Evolutionary conservation across 1,284 basidiomycete genomes (phyloP).

Genomic region (Rhodotorula sp.): DNA sequence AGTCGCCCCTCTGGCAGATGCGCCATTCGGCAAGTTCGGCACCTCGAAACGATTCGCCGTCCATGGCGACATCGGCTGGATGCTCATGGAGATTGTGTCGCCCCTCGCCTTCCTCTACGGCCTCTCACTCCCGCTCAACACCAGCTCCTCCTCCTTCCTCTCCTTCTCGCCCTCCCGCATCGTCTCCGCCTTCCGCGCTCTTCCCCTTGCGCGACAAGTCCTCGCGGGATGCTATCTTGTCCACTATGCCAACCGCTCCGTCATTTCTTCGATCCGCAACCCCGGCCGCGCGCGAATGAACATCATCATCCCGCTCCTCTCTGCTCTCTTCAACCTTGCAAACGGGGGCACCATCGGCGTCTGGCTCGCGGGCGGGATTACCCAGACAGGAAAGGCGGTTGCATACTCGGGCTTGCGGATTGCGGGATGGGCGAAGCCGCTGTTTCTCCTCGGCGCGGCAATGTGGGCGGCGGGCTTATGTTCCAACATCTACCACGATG

Average conservation of each 20-base stretch:
- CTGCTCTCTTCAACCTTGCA: constrained; percentile 28
- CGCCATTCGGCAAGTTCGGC: constrained; percentile 47
- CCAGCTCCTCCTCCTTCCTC: background rate
- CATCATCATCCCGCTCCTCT: constrained; percentile 27
- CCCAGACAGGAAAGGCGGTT: background rate
- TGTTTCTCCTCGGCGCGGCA: constrained; percentile 35
- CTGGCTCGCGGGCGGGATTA: constrained; percentile 13
- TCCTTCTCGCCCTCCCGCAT: background rate
- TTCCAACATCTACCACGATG: constrained; percentile 42
- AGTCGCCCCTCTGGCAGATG: constrained; percentile 34
- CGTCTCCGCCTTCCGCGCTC: background rate
- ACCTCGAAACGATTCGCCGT: constrained; percentile 22
- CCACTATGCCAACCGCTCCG: constrained; percentile 33
- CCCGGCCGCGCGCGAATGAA: constrained; percentile 28
- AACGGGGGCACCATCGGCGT: constrained; percentile 31
- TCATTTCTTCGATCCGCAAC: constrained; percentile 32
- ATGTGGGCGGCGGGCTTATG: constrained; percentile 39
- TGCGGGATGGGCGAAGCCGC: background rate
- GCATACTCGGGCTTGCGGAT: background rate
- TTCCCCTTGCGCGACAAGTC: constrained; percentile 21
- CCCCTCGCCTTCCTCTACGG: constrained; percentile 36
- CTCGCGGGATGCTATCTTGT: constrained; percentile 25
- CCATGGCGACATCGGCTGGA: constrained; percentile 47
- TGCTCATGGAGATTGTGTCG: constrained; percentile 42
- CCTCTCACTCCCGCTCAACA: constrained; percentile 21